phyloP scores from a whole-genome alignment of 2,329 filamentous ascomycete species.

The Sordariomycetes sp. region DNA sequence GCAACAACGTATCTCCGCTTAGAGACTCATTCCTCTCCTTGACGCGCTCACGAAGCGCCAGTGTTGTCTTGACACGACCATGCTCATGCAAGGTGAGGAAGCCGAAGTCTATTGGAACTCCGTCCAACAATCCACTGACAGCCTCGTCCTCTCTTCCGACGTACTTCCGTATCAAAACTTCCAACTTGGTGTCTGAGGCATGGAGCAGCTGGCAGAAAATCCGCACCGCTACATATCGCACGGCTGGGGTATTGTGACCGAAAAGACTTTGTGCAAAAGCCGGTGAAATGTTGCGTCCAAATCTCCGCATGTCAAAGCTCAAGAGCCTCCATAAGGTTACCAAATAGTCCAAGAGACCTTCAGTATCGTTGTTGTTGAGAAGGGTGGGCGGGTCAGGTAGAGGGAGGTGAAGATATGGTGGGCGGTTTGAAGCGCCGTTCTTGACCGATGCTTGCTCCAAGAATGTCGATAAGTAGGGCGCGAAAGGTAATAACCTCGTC shows the following conservation, averaged over 20 bases:
- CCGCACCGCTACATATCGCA: conserved; percentile 75
- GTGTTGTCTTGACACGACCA: conserved; percentile 36
- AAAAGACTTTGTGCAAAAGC: conserved; percentile 63
- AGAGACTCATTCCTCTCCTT: conserved; percentile 10
- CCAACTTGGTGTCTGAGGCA: conserved; percentile 70
- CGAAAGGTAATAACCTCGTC: conserved; percentile 71
- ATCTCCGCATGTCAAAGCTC: conserved; percentile 63
- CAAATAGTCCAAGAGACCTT: conserved; percentile 17
- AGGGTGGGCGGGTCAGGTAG: conserved; percentile 15
- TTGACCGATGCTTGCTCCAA: conserved; percentile 39
- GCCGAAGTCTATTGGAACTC: conserved; percentile 64
- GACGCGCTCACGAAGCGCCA: conserved; percentile 29
- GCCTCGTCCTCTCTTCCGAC: conserved; percentile 50
- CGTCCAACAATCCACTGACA: conserved; percentile 67
- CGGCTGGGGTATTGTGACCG: conserved; percentile 42
- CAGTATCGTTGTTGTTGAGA: conserved; percentile 8
- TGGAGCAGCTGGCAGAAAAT: conserved; percentile 72
- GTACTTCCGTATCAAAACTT: conserved; percentile 59
- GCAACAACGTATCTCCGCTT: conserved; percentile 11
- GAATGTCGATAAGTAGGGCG: conserved; percentile 69
- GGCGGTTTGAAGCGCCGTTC: conserved; percentile 4
- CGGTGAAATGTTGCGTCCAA: conserved; percentile 55
- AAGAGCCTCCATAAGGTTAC: conserved; percentile 65
- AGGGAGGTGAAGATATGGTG: conserved; percentile 17
- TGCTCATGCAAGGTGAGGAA: conserved; percentile 57